These are phyloP conservation scores for Populus hybrid DNA, from an alignment of 441 rosid species.

Conservation along the genomic window DNA sequence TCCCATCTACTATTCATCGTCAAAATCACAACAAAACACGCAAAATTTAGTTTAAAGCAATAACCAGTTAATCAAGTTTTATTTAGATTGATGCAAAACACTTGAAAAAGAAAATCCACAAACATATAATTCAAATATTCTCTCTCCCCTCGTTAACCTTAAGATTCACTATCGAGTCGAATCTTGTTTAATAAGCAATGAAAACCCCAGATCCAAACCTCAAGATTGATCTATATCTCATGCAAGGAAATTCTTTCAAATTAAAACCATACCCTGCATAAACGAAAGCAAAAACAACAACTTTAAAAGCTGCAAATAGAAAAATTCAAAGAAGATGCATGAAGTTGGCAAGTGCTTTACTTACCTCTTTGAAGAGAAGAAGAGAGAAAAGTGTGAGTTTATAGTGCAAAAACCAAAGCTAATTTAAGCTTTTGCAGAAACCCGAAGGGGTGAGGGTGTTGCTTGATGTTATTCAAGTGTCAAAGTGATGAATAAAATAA, in stretches of 20 bases:
- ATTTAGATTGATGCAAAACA: neutral
- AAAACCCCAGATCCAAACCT: neutral
- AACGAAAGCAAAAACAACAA: neutral
- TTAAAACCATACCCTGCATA: neutral
- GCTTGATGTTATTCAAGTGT: neutral
- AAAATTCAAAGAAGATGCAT: neutral
- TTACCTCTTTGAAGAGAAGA: neutral
- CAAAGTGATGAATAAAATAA: neutral
- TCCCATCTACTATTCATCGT: neutral
- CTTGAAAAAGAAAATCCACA: neutral
- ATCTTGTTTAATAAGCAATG: neutral
- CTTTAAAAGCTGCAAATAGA: neutral
- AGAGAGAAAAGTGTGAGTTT: neutral
- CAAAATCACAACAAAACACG: too few species aligned
- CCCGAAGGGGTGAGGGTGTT: neutral
- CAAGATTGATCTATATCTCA: neutral
- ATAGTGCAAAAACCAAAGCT: too few species aligned
- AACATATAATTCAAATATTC: neutral
- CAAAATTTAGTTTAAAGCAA: neutral
- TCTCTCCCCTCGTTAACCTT: neutral
- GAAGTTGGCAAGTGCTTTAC: neutral
- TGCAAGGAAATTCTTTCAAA: neutral
- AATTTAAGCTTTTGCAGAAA: neutral
- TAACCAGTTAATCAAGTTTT: neutral
- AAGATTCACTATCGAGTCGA: neutral